These are phyloP conservation scores for Verticillium longisporum DNA, from an alignment of 2,329 filamentous ascomycete species.

Conservation along the genomic window DNA sequence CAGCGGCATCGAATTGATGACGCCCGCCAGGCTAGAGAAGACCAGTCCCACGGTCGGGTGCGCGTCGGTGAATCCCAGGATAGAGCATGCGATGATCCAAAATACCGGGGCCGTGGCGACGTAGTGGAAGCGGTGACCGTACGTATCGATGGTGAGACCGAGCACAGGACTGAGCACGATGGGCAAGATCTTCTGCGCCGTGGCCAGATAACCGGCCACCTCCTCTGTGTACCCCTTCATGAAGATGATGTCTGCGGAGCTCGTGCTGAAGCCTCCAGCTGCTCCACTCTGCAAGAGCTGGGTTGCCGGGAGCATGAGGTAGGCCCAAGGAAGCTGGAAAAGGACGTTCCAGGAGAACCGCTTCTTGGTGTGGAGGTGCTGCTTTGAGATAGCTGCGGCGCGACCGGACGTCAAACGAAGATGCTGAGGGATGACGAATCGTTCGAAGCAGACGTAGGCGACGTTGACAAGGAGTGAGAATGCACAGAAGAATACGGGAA, in stretches of 20 bases:
- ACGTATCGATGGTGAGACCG: conserved; percentile 14
- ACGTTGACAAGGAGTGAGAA: conserved; percentile 13
- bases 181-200: conserved; percentile 12
- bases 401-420: conserved; percentile 10
- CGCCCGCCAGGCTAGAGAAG: conserved; percentile 11
- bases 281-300: conserved; percentile 15
- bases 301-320: conserved; percentile 16
- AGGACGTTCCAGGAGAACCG: conserved; percentile 13
- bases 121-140: conserved; percentile 16
- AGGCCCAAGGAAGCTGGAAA: conserved; percentile 12
- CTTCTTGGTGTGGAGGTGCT: conserved; percentile 4
- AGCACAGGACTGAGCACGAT: conserved; percentile 14
- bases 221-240: conserved; percentile 17
- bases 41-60: conserved; percentile 15
- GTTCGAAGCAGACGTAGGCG: conserved; percentile 15
- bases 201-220: conserved; percentile 14
- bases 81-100: conserved; percentile 12
- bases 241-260: conserved; percentile 15
- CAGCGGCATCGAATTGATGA: conserved; percentile 16
- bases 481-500: conserved; percentile 15
- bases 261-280: conserved; percentile 12
- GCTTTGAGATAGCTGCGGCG: conserved; percentile 6
- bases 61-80: conserved; percentile 14
- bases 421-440: conserved; percentile 5
- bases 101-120: conserved; percentile 14